Evolutionary conservation across 108 stramenopile genomes (phyloP), one percentile per base, ranked within the genome.

Genomic region (Stephanodiscus triporus): DNA sequence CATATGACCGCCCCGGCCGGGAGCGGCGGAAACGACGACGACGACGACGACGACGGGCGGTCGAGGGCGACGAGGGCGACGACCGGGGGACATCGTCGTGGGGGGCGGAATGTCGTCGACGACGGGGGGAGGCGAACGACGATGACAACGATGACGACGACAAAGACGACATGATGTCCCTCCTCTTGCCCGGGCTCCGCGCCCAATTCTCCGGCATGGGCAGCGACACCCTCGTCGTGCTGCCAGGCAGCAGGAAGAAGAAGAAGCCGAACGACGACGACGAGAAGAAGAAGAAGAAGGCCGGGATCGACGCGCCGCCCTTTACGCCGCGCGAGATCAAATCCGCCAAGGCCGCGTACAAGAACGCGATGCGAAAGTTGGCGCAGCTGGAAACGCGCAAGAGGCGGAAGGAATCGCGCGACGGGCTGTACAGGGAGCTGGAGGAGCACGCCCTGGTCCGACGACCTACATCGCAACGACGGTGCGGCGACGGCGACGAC

Each of bases 1-100:
- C 90, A 82, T 43, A 92, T 92, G 89, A 91, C 94, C 13, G 86
- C 83, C 38, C 73, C 81, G 48, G 91, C 85, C 37, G 40, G n/a
- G n/a, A 40, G 10, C n/a, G n/a, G n/a, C n/a, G n/a, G n/a, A n/a
- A n/a, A n/a, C n/a, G n/a, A n/a, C n/a, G n/a, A n/a, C n/a, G 40
- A 40, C 7, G 40, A 8, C 40, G 40, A 8, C 17, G 66, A 42
- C n/a, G 53, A 68, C 47, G n/a, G n/a, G n/a, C n/a, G 38, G 34
- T 67, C 9, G 47, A 70, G 50, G 70, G 54, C 43, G 45, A 43
- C 43, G 50, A 80, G 66, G 38, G 27, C 50, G 55, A 16, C 63
- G 42, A 61, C 63, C 10, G 36, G 36, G 7, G 40, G 40, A 4
- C 71, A 66, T 20, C 49, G 63, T 55, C 63, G 77, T 10, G 57